phyloP scores from a whole-genome alignment of 1,284 basidiomycete species.

The Neonothopanus nambi region DNA sequence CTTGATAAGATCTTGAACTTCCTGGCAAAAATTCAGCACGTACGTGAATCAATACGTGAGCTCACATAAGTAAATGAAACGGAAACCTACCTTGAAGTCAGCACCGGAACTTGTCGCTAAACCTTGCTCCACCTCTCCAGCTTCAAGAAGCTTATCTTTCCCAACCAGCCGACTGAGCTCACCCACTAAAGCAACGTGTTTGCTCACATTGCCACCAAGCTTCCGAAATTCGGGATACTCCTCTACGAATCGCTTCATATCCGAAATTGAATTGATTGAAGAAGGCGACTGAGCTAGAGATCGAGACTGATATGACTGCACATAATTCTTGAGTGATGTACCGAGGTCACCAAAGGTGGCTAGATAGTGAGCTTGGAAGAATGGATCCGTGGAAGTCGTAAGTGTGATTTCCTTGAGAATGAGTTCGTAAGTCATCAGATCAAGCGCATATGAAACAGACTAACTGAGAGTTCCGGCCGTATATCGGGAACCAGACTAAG shows the following conservation, averaged over 20 bases:
- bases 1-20: conserved; percentile 72
- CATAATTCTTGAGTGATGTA: conserved; percentile 90
- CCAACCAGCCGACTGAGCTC: conserved; percentile 92
- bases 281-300: conserved; percentile 78
- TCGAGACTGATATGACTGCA: conserved; percentile 90
- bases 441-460: conserved; percentile 25
- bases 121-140: conserved; percentile 96
- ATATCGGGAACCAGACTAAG: conserved; percentile 86
- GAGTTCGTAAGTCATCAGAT: conserved; percentile 1
- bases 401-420: conserved; percentile 85
- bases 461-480: conserved; percentile 80
- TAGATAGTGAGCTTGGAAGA: conserved; percentile 91
- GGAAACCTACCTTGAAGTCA: conserved; percentile 71
- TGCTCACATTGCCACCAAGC: conserved; percentile 96
- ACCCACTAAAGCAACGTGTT: conserved; percentile 96
- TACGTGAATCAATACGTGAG: not conserved
- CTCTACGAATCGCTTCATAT: conserved; percentile 98
- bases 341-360: conserved; percentile 98
- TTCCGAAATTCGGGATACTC: conserved; percentile 98
- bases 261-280: conserved; percentile 92
- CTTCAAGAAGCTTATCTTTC: conserved; percentile 81
- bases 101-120: conserved; percentile 89
- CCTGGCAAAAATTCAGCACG: conserved; percentile 3
- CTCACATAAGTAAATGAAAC: too few species aligned
- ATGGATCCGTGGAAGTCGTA: conserved; percentile 89